Evolutionary conservation across 2,329 filamentous ascomycete species (phyloP).

Genomic region (Xylaria polymorpha): DNA sequence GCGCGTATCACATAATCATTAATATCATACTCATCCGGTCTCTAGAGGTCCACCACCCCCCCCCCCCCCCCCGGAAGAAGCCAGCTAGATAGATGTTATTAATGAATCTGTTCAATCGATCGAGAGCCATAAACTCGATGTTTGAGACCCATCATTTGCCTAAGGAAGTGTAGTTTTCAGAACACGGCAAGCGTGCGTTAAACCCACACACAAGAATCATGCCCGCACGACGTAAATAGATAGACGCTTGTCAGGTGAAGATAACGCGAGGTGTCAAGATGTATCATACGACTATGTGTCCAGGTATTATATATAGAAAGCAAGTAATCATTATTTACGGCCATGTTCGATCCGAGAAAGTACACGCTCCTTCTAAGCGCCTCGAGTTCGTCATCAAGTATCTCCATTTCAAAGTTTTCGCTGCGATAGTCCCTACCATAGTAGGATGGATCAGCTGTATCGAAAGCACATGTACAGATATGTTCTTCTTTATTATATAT

Average conservation of each 20-base stretch:
- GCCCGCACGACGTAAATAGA: neutral
- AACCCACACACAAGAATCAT: neutral
- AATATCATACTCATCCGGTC: too few species aligned
- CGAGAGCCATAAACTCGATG: too few species aligned
- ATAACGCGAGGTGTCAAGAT: neutral
- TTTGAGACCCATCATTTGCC: too few species aligned
- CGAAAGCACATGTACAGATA: neutral
- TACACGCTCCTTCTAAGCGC: neutral
- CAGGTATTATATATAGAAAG: too few species aligned
- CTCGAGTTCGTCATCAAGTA: neutral
- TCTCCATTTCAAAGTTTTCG: too few species aligned
- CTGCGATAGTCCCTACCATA: neutral
- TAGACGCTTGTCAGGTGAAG: neutral
- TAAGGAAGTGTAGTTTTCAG: too few species aligned
- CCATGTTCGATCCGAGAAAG: neutral
- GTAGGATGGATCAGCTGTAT: neutral
- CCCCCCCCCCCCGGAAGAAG: too few species aligned
- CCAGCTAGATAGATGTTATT: too few species aligned
- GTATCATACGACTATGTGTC: neutral
- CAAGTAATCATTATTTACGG: too few species aligned
- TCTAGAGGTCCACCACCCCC: too few species aligned
- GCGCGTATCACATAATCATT: too few species aligned
- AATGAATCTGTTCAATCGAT: too few species aligned
- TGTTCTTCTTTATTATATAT: conserved; percentile 7
- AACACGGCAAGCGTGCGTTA: neutral